A percentile compares a stretch with the other conserved stretches of the same genome.
These are phyloP conservation scores for Spathaspora sp. DNA, from an alignment of 1,139 yeast genomes.

Conservation along the genomic window DNA sequence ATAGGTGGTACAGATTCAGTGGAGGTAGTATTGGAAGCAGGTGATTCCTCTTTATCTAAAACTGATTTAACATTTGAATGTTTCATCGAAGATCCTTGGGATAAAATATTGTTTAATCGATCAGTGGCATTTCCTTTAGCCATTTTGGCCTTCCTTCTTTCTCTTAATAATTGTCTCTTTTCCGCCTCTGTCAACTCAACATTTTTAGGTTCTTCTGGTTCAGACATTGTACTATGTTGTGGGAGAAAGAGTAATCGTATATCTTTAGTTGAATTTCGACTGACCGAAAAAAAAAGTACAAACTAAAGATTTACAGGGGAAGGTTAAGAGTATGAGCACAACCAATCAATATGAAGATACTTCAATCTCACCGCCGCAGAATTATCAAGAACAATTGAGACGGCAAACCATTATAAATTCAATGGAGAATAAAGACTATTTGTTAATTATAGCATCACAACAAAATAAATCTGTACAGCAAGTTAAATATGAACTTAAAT, in stretches of 20 bases:
- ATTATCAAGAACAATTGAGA: conserved; percentile 39
- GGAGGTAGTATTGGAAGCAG: conserved; percentile 7
- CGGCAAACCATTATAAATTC: conserved; percentile 42
- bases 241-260: background rate
- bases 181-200: conserved; percentile 54
- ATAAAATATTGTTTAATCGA: conserved; percentile 50
- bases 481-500: conserved; percentile 40
- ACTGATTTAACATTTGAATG: conserved; percentile 32
- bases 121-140: conserved; percentile 55
- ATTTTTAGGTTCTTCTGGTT: conserved; percentile 18
- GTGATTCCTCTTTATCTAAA: conserved; percentile 25
- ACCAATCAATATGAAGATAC: background rate
- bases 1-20: conserved; percentile 5
- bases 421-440: conserved; percentile 43
- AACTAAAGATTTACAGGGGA: too few species aligned
- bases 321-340: background rate
- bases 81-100: conserved; percentile 43
- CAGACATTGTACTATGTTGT: conserved; percentile 8
- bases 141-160: conserved; percentile 71
- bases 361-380: conserved; percentile 14
- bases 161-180: conserved; percentile 59
- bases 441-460: conserved; percentile 43
- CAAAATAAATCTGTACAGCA: conserved; percentile 45
- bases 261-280: background rate
- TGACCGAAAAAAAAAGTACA: background rate